Evolutionary conservation across 2,329 filamentous ascomycete species (phyloP).

Genomic region (Monosporascus sp.): DNA sequence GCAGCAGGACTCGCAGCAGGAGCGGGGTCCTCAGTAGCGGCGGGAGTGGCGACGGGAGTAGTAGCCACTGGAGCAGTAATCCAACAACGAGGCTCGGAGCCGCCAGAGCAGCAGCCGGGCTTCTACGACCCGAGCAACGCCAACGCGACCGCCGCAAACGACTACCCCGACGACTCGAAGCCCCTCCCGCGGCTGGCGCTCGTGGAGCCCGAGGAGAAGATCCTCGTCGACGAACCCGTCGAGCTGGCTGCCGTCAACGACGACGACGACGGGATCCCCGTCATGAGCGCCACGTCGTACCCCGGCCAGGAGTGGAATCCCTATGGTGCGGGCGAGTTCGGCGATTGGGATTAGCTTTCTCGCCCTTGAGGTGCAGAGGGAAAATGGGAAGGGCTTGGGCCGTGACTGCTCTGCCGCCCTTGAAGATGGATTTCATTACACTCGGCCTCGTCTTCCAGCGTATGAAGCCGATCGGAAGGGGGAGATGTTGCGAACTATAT

Average conservation of each 20-base stretch:
- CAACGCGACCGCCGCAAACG: neutral
- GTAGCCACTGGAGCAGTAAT: neutral
- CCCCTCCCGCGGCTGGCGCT: constrained; percentile 5
- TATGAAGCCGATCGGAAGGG: no score
- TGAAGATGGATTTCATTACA: no score
- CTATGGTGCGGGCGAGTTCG: constrained; percentile 29
- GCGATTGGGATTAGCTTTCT: constrained; percentile 22
- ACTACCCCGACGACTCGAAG: constrained; percentile 1
- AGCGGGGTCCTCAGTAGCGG: neutral
- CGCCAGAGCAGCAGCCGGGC: neutral
- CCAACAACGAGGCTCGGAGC: neutral
- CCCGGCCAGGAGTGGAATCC: constrained; percentile 54
- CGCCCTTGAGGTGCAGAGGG: no score
- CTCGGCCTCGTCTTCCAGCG: no score
- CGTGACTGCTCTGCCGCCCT: no score
- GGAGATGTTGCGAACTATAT: no score
- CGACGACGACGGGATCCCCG: constrained; percentile 36
- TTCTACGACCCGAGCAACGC: constrained; percentile 1
- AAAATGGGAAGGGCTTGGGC: no score
- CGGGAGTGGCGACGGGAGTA: neutral
- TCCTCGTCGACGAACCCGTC: constrained; percentile 25
- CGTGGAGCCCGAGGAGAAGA: constrained; percentile 32
- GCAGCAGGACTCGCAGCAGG: neutral
- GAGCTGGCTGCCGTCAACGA: constrained; percentile 26
- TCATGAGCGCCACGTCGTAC: constrained; percentile 51